Percentiles rank a stretch among this genome's conserved stretches.
Conservation (phyloP, 2,329 filamentous ascomycete species). For the Aschersonia sp. region DNA sequence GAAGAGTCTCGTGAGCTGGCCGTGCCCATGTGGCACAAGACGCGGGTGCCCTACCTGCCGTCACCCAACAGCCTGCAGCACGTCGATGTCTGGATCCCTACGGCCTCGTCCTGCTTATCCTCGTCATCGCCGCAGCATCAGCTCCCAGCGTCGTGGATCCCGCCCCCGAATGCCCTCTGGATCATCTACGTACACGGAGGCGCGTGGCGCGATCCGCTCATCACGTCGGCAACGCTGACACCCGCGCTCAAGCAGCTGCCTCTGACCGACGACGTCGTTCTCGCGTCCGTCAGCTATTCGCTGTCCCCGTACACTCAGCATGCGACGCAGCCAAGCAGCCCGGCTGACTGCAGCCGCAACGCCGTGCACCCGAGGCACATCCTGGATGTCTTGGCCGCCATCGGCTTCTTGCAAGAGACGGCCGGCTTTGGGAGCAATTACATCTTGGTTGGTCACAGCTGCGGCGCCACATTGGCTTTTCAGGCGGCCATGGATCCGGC, state of each 20-base stretch:
- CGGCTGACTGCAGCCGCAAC: conserved; percentile 14
- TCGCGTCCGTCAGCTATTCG: conserved; percentile 5
- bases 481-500: conserved; percentile 22
- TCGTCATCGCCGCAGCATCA: not conserved
- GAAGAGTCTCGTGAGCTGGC: not conserved
- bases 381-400: conserved; percentile 30
- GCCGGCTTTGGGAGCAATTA: conserved; percentile 28
- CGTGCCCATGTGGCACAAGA: conserved; percentile 5
- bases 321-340: conserved; percentile 1
- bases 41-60: conserved; percentile 2
- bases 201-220: conserved; percentile 12
- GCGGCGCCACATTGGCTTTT: conserved; percentile 37
- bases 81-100: conserved; percentile 4
- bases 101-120: not conserved
- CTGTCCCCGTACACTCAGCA: conserved; percentile 4
- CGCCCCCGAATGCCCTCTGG: conserved; percentile 4
- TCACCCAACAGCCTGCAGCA: conserved; percentile 2
- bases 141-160: conserved; percentile 3
- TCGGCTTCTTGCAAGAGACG: conserved; percentile 26
- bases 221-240: conserved; percentile 5
- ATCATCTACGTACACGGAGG: conserved; percentile 12
- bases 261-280: conserved; percentile 1
- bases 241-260: conserved; percentile 2
- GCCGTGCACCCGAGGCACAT: conserved; percentile 40
- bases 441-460: conserved; percentile 40